Percentiles rank a stretch among this genome's conserved stretches.
These are phyloP conservation scores for Tillandsia fasciculata DNA, from an alignment of 176 grass and related monocot genomes.

Conservation along the genomic window DNA sequence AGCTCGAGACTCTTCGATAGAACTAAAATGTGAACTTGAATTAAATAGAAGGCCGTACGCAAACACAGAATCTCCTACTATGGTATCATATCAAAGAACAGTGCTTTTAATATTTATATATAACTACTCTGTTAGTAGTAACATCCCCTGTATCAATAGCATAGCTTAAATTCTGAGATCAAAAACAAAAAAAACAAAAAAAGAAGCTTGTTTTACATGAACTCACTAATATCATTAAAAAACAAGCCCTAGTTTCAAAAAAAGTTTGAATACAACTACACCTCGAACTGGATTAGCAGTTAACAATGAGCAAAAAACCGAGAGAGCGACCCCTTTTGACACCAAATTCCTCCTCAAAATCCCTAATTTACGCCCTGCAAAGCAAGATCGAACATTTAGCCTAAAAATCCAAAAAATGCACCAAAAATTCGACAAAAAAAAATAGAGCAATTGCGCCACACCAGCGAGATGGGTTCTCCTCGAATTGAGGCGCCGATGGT, in stretches of 20 bases:
- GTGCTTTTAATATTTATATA: too few species aligned
- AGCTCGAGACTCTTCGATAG: too few species aligned
- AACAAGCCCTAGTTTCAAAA: neutral
- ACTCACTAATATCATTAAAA: neutral
- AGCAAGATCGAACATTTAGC: neutral
- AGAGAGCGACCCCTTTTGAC: constrained; percentile 46
- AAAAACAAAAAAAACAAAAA: too few species aligned
- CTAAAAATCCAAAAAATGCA: neutral
- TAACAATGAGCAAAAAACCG: constrained; percentile 54
- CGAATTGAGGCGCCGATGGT: constrained; percentile 10
- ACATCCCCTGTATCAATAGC: too few species aligned
- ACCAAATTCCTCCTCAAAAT: constrained; percentile 62
- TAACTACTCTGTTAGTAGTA: too few species aligned
- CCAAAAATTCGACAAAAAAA: neutral
- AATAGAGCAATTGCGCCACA: neutral
- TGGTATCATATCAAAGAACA: too few species aligned
- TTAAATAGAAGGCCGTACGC: too few species aligned
- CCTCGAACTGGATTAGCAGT: constrained; percentile 16
- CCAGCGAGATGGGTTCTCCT: constrained; percentile 19
- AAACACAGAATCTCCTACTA: too few species aligned
- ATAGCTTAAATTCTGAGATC: too few species aligned
- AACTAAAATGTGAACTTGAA: too few species aligned
- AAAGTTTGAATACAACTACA: neutral
- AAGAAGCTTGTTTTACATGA: too few species aligned
- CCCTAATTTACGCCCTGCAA: constrained; percentile 27